Percentiles rank a stretch among this genome's conserved stretches.
Evolutionary conservation across 345 rosid genomes (phyloP).

Genomic region (Rubroshorea leprosula): DNA sequence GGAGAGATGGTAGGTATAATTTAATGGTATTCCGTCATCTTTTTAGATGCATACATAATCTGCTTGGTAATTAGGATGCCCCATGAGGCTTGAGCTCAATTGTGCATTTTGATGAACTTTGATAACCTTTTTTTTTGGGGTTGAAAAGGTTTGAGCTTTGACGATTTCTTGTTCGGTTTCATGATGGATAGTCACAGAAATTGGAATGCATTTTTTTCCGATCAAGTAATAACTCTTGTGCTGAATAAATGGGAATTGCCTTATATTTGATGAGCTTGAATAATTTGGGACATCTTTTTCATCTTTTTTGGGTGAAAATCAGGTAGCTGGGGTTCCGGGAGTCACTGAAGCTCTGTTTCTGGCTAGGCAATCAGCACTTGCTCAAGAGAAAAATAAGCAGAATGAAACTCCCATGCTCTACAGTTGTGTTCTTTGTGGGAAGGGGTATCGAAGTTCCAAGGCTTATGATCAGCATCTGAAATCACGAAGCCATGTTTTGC

Average conservation of each 20-base stretch:
- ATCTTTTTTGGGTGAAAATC: slow-evolving; percentile 2
- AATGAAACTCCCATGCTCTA: slow-evolving; percentile 63
- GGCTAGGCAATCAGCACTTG: slow-evolving; percentile 72
- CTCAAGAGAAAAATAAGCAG: slow-evolving; percentile 51
- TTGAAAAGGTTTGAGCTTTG: no score
- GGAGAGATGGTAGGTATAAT: background rate
- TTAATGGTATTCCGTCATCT: background rate
- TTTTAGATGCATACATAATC: background rate
- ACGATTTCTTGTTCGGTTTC: no score
- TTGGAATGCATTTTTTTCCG: no score
- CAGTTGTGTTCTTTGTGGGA: slow-evolving; percentile 61
- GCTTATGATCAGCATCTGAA: slow-evolving; percentile 86
- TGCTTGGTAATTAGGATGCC: background rate
- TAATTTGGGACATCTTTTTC: background rate
- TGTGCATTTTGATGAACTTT: no score
- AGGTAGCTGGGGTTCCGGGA: slow-evolving; percentile 98
- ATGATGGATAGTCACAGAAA: background rate
- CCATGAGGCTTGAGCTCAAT: background rate
- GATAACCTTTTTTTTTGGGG: no score
- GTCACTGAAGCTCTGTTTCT: slow-evolving; percentile 77
- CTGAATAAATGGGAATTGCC: background rate
- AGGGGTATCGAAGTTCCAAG: slow-evolving; percentile 80
- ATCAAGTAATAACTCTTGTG: background rate
- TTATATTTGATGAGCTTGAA: background rate
- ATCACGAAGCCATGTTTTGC: slow-evolving; percentile 53